Conservation (phyloP, 2,329 filamentous ascomycete genomes). For the Aspergillus uvarum region DNA sequence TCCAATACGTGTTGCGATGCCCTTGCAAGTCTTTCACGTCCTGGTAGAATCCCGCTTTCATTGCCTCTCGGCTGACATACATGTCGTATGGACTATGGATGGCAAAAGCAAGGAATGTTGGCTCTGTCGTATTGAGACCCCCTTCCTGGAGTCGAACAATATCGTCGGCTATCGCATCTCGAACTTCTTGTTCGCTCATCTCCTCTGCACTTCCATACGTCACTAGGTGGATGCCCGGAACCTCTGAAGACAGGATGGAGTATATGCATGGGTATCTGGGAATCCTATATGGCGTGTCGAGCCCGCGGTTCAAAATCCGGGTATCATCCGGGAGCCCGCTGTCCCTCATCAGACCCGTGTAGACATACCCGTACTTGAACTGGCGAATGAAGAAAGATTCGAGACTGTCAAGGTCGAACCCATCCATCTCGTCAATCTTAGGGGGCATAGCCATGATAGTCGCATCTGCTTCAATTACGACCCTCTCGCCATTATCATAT, state of each 20-base stretch:
- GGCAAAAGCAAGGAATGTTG: conserved; percentile 16
- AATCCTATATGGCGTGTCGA: conserved; percentile 10
- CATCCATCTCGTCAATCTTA: conserved; percentile 29
- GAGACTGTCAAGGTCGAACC: conserved; percentile 32
- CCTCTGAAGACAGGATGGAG: neutral
- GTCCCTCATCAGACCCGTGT: conserved; percentile 33
- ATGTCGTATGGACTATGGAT: conserved; percentile 31
- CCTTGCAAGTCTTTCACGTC: conserved; percentile 42
- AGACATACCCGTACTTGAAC: conserved; percentile 26
- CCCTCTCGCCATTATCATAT: conserved; percentile 24
- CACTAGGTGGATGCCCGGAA: neutral
- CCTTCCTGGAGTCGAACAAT: conserved; percentile 4
- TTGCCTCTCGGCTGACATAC: conserved; percentile 28
- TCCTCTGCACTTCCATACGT: conserved; percentile 7
- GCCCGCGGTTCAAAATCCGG: conserved; percentile 10
- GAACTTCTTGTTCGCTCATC: conserved; percentile 6
- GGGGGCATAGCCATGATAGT: conserved; percentile 42
- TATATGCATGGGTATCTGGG: conserved; percentile 10
- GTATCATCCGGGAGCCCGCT: conserved; percentile 20
- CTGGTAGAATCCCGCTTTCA: conserved; percentile 39
- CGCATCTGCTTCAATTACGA: conserved; percentile 33
- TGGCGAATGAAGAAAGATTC: conserved; percentile 37
- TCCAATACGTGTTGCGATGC: conserved; percentile 39
- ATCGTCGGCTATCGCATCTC: conserved; percentile 4
- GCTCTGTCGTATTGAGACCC: conserved; percentile 1